Evolutionary conservation across 768 basidiomycete genomes (phyloP).

Genomic region (Boletus bicolor): DNA sequence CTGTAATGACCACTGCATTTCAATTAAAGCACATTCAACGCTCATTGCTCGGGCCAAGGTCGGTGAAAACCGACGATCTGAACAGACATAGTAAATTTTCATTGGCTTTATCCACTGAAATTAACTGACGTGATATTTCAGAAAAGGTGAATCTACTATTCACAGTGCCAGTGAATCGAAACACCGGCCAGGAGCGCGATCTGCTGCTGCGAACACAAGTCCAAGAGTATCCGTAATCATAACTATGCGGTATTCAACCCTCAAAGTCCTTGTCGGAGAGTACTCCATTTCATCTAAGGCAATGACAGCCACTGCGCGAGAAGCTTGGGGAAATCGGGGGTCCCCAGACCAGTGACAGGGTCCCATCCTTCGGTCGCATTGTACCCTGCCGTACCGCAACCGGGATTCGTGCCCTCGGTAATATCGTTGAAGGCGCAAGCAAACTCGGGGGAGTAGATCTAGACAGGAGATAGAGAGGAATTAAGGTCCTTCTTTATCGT

Average conservation of each 20-base stretch:
- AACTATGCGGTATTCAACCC: background rate
- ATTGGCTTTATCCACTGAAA: no score
- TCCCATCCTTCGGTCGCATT: constrained; percentile 37
- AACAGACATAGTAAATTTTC: no score
- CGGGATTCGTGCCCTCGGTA: constrained; percentile 41
- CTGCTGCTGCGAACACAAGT: background rate
- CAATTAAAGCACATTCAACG: no score
- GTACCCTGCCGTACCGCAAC: constrained; percentile 42
- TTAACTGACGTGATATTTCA: no score
- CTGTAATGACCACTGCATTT: no score
- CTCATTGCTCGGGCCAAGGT: no score
- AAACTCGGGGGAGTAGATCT: constrained; percentile 11
- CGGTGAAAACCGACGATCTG: no score
- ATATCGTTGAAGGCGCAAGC: constrained; percentile 38
- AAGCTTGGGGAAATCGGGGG: constrained; percentile 41
- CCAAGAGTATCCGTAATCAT: no score
- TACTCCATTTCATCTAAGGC: constrained; percentile 1
- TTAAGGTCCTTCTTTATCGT: background rate
- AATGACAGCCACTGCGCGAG: constrained; percentile 35
- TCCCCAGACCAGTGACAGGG: constrained; percentile 48
- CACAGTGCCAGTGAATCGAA: background rate
- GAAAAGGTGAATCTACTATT: no score
- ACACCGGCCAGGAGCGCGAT: background rate
- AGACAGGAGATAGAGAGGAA: background rate
- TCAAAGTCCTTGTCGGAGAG: background rate